Evolutionary conservation across 2,329 filamentous ascomycete species (phyloP), one percentile per base, ranked within the genome.

Genomic region (Orbilia blumenaviensis): DNA sequence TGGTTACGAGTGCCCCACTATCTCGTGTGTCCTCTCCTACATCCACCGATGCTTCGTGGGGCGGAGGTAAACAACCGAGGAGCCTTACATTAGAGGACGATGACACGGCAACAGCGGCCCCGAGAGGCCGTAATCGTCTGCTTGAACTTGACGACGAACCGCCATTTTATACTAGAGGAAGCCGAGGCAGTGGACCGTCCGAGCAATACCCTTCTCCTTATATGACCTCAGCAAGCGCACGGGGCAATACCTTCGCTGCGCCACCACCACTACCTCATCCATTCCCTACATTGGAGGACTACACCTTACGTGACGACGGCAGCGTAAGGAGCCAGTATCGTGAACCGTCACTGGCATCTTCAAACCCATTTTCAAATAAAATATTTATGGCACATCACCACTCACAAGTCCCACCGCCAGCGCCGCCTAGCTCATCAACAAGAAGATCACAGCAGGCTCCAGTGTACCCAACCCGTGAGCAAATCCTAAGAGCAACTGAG

Each of bases 301-400:
- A 75, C 38, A 75, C 63, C 46, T 42, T 54, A 16, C 54, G 63
- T 18, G 71, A 75, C 12, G 71, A 75, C 12, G 71, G 71, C 3
- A 75, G 71, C n/a, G 71, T 75, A 23, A 62, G 71, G 21, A 75
- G 71, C 21, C 71, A 75, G 52, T 75, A 67, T 23, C 62, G 71
- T 8, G 71, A 75, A 18, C 71, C 71, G 14, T 68, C 71, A n/a
- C 23, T 75, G 6, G 71, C 71, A 6, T 75, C 71, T 6, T 75
- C 71, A 8, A 75, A 75, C 38, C 71, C 71, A 4, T 75, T 75
- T 25, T 75, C 71, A 14, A 75, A 75, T 14, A 62, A 50, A 41
- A 68, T 68, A 56, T 66, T 68, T 14, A 67, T 75, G 71, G 36
- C 71, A 25, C 69, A 74, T 25, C 69, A 66, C 7, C 69, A 63